Evolutionary conservation across 2,329 filamentous ascomycete species (phyloP), one percentile per base, ranked within the genome.

Genomic region (Diplocarpon mali): DNA sequence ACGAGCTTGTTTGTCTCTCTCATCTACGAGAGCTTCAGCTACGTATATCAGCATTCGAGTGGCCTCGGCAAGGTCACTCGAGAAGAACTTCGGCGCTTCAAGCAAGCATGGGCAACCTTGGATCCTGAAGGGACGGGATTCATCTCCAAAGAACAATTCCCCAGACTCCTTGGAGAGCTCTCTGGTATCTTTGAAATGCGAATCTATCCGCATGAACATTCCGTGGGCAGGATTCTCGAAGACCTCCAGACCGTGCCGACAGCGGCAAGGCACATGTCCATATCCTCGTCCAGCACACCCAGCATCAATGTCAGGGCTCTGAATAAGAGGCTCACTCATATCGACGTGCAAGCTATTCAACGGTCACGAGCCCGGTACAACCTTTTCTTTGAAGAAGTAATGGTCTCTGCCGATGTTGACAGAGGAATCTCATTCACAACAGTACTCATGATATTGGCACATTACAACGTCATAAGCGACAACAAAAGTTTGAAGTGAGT

Each of bases 11-110:
- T 98, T 64, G 90, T 98, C 47, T 98, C 92, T 39, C 79, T 98
- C 62, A 98, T 98, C 56, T 98, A 93, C 67, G 92, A 98, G 69
- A 96, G 89, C 66, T 98, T 98, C 72, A 95, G 88, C 63, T 98
- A 98, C 60, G 92, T 98, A 52, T 98, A 96, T 63, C 93, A 98
- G 67, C 79, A 88, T 51, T 95, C 90, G 49, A 95, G 85, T 59
- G 87, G 88, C n/a, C 74, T 95, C 56, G 87, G 85, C 5, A 83
- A 85, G 49, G 83, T 98, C 57, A 93, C 87, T 57, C 77, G 92
- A 53, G 88, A 95, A 57, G 92, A 98, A 63, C 88, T 96, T 53
- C 81, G 92, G 38, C 82, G 90, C 5, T 98, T 95, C 75, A 98
- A 98, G 65, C 87, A 96, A 66, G 92, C 92, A 1, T 98, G 92